These are phyloP conservation scores for Arachnomyces sp. DNA, from an alignment of 2,329 filamentous ascomycete species.

Conservation along the genomic window DNA sequence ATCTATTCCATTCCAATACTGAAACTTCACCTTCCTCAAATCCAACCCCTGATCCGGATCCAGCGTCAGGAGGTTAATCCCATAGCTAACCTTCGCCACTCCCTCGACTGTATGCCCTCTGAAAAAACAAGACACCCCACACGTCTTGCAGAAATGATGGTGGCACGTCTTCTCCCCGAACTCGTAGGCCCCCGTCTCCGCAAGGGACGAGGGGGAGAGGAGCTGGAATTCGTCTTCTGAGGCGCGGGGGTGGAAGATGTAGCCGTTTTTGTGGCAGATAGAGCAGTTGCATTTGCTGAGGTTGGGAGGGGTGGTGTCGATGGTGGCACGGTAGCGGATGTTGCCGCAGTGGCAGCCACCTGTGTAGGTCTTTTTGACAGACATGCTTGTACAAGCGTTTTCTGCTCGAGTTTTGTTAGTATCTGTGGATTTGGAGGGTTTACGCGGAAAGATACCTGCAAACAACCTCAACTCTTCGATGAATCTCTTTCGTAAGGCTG, in stretches of 20 bases:
- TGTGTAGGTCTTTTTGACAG: constrained; percentile 5
- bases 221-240: constrained; percentile 5
- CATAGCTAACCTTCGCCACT: neutral
- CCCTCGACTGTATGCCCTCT: neutral
- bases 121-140: constrained; percentile 8
- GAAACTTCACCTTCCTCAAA: constrained; percentile 9
- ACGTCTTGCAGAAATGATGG: constrained; percentile 12
- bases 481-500: too few relatives aligned
- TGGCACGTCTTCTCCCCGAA: constrained; percentile 3
- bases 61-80: constrained; percentile 10
- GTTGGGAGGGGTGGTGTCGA: constrained; percentile 11
- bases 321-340: constrained; percentile 11
- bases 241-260: constrained; percentile 1
- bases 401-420: too few relatives aligned
- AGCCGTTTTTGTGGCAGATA: constrained; percentile 12
- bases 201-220: constrained; percentile 5
- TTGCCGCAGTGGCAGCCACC: constrained; percentile 13
- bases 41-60: constrained; percentile 7
- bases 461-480: too few relatives aligned
- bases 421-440: too few relatives aligned
- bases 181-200: constrained; percentile 7
- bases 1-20: constrained; percentile 9
- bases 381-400: too few relatives aligned
- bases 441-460: too few relatives aligned
- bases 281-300: constrained; percentile 10